Base-by-base conservation (phyloP, 495 filamentous ascomycete genomes). In the Usnea hakonensis region DNA sequence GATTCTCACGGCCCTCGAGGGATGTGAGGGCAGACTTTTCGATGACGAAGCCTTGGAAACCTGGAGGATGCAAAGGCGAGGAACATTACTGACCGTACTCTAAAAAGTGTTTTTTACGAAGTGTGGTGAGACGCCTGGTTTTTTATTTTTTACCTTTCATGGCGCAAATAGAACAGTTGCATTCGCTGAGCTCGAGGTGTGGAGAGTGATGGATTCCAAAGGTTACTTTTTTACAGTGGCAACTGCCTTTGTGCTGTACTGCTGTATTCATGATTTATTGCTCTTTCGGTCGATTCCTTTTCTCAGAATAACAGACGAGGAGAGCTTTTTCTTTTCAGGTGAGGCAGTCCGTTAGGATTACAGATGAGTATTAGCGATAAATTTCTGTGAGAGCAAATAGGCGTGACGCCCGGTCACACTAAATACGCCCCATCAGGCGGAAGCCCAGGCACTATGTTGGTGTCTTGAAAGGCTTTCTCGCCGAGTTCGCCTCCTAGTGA, bases 91-190 rank as follows among this genome's bases (percentile, higher is more conserved):
- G 38, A 41, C 38, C 3, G 19, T 41, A 13, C 36, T 38, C 9
- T 11, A 19, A n/a, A n/a, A n/a, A n/a, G n/a, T n/a, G n/a, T n/a
- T n/a, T n/a, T n/a, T n/a, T n/a, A n/a, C n/a, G n/a, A n/a, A n/a
- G n/a, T n/a, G n/a, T n/a, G n/a, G n/a, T n/a, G 37, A 21, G 3
- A 37, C 23, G n/a, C 8, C n/a, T 38, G 5, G 28, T 52, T 8
- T 46, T 8, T 21, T 46, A 35, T 6, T 16, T 11, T 21, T 23
- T 32, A 61, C 63, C 63, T 57, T 61, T 61, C 63, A 65, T 61
- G 41, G 23, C 26, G 38, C 63, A 65, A 16, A 65, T 65, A 14
- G 38, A 48, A 52, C 63, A 65, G 33, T 65, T 65, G 32, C 63
- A 61, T 52, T 61, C 63, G 57, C 58, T 50, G 23, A 65, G 7